Base-by-base conservation (phyloP, 192 early-diverging fungal species). In the Radiomyces spectabilis region DNA sequence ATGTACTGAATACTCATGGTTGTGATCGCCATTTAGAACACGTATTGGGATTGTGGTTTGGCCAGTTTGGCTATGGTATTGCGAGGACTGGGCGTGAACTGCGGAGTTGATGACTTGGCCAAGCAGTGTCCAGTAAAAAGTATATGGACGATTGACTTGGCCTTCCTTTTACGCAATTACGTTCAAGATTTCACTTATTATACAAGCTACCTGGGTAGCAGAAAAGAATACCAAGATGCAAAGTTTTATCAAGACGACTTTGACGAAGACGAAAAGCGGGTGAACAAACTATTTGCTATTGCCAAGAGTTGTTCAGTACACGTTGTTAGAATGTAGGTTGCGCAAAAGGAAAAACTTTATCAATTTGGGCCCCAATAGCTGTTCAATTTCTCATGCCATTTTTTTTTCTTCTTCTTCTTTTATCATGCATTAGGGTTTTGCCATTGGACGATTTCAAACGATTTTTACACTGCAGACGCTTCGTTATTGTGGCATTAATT, bases 81-180 rank as follows among this genome's bases (percentile, higher is more conserved):
- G 35, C 63, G 80, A 15, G 83, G 80, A 18, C 70, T 84, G 34
- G 76, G 82, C 5, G 60, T 77, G 40, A 69, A 76, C 7, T 74
- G 72, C 50, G 76, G 72, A 7, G 64, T 85, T 22, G 53, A 72
- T 12, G 77, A 83, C 43, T 69, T 91, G 25, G 57, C 68, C 7
- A 51, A 71, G 25, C 77, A 84, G 37, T 80, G 75, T 25, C 57
- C 72, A 29, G 68, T 71, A 24, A 72, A 81, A n/a, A 86, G 85
- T 2, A 69, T 92, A 1, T 95, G 93, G 93, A 92, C 93, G 6
- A 91, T 95, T 35, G 90, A 95, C 68, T 66, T 95, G 50, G 91
- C 83, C 0, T 89, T 86, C 52, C 52, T 93, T 16, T 68, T 95
- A 26, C 69, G 77, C 45, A 74, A 79, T 33, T 88, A 80, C 65